Conservation (phyloP, 352 stramenopile species). For the Globisporangium polare region DNA sequence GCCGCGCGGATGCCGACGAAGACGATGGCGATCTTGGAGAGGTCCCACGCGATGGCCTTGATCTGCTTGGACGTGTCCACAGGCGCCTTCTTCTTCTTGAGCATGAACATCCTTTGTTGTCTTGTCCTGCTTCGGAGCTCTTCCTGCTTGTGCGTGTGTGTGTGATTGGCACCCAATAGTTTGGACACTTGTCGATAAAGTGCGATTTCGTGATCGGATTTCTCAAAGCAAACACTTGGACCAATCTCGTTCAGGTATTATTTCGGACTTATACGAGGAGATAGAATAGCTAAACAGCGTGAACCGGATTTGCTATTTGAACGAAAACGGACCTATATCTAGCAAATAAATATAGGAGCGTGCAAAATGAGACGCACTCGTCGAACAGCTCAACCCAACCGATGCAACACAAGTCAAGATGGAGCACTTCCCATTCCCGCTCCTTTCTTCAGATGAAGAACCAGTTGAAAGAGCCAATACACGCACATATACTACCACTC, state of each 20-base stretch:
- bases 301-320: no score
- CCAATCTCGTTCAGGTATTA: no score
- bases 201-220: conserved; percentile 4
- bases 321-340: no score
- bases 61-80: conserved; percentile 75
- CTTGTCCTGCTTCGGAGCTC: conserved; percentile 1
- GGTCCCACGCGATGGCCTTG: conserved; percentile 68
- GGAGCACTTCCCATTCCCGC: background rate
- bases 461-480: conserved; percentile 8
- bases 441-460: background rate
- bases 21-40: conserved; percentile 70
- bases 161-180: conserved; percentile 10
- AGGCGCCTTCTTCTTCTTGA: conserved; percentile 87
- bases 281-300: no score
- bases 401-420: background rate
- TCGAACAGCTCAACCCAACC: background rate
- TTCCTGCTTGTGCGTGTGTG: background rate
- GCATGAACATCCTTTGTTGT: conserved; percentile 64
- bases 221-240: no score
- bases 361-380: background rate
- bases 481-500: background rate
- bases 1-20: conserved; percentile 73
- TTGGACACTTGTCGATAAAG: conserved; percentile 2
- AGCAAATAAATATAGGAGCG: no score
- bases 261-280: no score